These are phyloP conservation scores for Aureobasidium sp. DNA, from an alignment of 2,329 filamentous ascomycete genomes.

Conservation along the genomic window DNA sequence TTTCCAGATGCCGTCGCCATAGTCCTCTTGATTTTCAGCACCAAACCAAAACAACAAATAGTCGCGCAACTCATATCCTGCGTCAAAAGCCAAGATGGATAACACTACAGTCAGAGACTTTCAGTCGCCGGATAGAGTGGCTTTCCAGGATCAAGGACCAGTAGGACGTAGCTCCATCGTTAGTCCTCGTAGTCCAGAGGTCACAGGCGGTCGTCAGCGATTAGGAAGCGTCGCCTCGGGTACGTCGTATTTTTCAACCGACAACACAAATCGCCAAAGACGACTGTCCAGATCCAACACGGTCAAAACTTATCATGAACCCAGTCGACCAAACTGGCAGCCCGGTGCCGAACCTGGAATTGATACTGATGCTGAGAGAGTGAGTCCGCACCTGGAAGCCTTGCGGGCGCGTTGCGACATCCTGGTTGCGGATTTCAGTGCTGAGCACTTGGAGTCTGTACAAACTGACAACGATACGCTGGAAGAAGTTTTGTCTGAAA, in stretches of 20 bases:
- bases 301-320: conserved; percentile 47
- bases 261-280: conserved; percentile 40
- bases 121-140: conserved; percentile 7
- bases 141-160: conserved; percentile 7
- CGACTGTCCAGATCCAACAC: conserved; percentile 48
- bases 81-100: background rate
- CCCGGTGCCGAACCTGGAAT: conserved; percentile 29
- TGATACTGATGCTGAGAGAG: conserved; percentile 25
- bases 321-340: conserved; percentile 31
- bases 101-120: conserved; percentile 19
- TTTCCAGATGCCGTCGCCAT: conserved; percentile 4
- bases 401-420: background rate
- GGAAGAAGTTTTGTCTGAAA: conserved; percentile 70
- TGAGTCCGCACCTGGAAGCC: conserved; percentile 17
- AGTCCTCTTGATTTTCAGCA: background rate
- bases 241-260: conserved; percentile 27
- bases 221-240: conserved; percentile 15
- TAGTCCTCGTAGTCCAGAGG: conserved; percentile 4
- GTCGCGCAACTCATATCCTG: background rate
- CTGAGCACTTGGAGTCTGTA: conserved; percentile 64
- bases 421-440: conserved; percentile 76
- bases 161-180: conserved; percentile 2
- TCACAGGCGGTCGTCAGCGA: background rate
- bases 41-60: background rate
- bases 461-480: conserved; percentile 77